These are phyloP conservation scores for Saturnispora hagleri DNA, from an alignment of 805 yeast genomes.

Conservation along the genomic window DNA sequence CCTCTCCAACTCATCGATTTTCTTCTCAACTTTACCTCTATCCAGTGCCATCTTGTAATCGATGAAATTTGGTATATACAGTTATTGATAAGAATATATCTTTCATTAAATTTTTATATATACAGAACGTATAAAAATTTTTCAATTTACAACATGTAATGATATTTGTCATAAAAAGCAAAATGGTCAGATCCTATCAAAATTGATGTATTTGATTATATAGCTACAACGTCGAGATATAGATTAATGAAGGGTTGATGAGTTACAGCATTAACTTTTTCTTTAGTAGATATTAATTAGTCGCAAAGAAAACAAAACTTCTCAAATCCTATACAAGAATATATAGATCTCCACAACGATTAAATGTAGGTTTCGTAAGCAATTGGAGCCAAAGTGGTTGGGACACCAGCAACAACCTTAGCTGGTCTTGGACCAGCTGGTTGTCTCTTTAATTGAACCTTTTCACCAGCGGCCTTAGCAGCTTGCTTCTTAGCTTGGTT, in stretches of 20 bases:
- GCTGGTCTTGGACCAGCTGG: conserved; percentile 97
- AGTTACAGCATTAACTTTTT: not conserved
- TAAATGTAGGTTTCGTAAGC: conserved; percentile 99
- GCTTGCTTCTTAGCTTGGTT: conserved; percentile 90
- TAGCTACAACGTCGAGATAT: too few relatives aligned
- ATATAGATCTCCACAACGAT: conserved; percentile 4
- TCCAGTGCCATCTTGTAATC: conserved; percentile 1
- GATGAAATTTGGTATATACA: not conserved
- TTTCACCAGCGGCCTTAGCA: conserved; percentile 91
- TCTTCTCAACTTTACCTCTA: conserved; percentile 5
- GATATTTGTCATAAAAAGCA: not conserved
- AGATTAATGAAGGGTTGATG: not conserved
- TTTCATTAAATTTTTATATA: not conserved
- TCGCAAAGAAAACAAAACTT: conserved; percentile 2
- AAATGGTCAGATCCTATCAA: not conserved
- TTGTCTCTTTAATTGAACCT: conserved; percentile 92
- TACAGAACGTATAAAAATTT: conserved; percentile 3
- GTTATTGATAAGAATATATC: not conserved
- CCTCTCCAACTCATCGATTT: conserved; percentile 18
- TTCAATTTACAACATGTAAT: not conserved
- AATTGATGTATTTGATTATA: too few relatives aligned
- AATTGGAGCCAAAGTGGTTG: conserved; percentile 98
- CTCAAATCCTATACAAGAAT: conserved; percentile 6
- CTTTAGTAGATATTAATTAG: conserved; percentile 3
- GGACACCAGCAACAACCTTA: conserved; percentile 75